Evolutionary conservation across 169 alveolate genomes (phyloP), one percentile per base, ranked within the genome.

Genomic region (Cryptosporidium ubiquitum): DNA sequence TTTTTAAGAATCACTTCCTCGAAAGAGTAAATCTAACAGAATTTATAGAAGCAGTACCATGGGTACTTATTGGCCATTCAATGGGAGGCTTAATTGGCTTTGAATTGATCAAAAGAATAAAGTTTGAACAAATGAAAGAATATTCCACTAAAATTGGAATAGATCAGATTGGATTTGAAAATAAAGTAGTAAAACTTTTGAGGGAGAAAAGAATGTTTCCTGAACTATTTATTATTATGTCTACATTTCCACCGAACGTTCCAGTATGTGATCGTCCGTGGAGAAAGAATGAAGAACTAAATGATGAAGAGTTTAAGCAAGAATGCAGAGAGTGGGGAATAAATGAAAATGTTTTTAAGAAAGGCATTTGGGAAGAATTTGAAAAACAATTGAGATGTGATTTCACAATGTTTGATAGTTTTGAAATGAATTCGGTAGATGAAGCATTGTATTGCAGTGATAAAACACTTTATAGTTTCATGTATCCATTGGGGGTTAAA

Each of bases 271-370:
- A 79, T 9, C 64, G 60, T 61, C 89, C 89, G 23, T 79, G 89
- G 89, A 79, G 75, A 20, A 64, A 79, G 39, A 79, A 69, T 40
- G 68, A 79, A 31, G 26, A 64, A 14, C 29, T 79, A 18, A 42
- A 39, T 42, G 68, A 39, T 61, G 64, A 57, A 66, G 89, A 79
- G 49, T 79, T 79, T 39, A 79, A 40, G 61, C 55, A 79, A 29
- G 89, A 79, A 37, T 79, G 89, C 40, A 79, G 75, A 26, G 68
- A 69, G 26, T 79, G 89, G 89, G 89, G 75, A 61, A 79, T 79
- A 2, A 79, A 79, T 40, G 68, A 79, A 61, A 66, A 33, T 16
- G 89, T 79, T 37, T 79, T 79, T 42, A 58, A 47, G 40, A 61
- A 79, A 44, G 79, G 68, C 7, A 64, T 79, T 12, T 79, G 89